Base-by-base conservation (phyloP, 495 filamentous ascomycete species). In the Neurospora sp. region DNA sequence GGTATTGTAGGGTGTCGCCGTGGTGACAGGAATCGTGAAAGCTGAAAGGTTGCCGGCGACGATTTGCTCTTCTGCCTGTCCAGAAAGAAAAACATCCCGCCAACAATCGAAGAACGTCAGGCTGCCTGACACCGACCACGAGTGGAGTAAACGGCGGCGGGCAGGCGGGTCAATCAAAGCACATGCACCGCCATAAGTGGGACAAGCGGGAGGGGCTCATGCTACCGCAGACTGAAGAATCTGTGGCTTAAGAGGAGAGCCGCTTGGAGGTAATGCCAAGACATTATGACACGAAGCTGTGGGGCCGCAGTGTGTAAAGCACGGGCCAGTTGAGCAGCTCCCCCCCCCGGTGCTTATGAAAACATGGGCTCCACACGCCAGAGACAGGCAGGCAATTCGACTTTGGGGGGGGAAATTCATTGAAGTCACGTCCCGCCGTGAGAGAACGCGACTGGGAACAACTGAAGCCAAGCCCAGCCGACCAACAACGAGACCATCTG, bases 21-120 rank as follows among this genome's bases (percentile, higher is more conserved):
- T 72, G 70, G 60, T 46, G 62, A 39, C 16, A 41, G 41, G 37
- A 66, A 44, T 70, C 14, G n/a, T 35, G 31, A 5, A 54, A 39
- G 54, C 11, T 20, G 20, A 72, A 75, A 75, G 69, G 75, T 70
- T 74, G 44, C 71, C 73, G 70, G 74, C 49, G 70, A 40, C 49
- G 73, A 74, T 49, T 41, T 49, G 73, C 39, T 76, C 23, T 31
- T 69, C 60, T 72, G 35, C 35, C 35, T 31, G 73, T 72, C 54
- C 72, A 72, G 70, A 75, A 46, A 66, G 42, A 73, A 38, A 66
- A 73, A 38, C 37, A 39, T 60, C 46, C 70, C 72, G 37, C 75
- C 69, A 69, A 12, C 60, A 60, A 31, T 23, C 41, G 41, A 73
- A 76, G 75, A 74, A 78, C 72, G 77, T 78, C 77, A 78, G 77